These are phyloP conservation scores for Didymella exigua DNA, from an alignment of 2,329 filamentous ascomycete genomes.

Conservation along the genomic window DNA sequence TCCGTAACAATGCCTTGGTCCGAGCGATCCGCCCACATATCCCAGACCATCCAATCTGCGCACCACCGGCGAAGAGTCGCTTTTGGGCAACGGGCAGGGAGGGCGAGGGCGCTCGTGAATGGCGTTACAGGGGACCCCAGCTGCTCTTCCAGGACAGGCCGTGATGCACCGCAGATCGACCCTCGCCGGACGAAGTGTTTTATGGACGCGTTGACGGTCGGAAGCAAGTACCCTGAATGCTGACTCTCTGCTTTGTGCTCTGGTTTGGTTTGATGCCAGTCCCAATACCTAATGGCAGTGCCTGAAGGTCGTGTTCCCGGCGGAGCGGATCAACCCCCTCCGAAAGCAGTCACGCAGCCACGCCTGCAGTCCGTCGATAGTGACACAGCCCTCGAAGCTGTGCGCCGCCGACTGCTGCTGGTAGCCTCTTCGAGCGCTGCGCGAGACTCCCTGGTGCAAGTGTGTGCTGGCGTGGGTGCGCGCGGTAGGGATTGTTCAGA, in stretches of 20 bases:
- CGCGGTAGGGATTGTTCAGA: constrained; percentile 25
- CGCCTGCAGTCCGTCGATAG: constrained; percentile 20
- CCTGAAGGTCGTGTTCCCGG: constrained; percentile 11
- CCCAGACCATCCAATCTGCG: constrained; percentile 47
- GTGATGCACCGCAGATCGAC: constrained; percentile 50
- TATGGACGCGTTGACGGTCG: constrained; percentile 22
- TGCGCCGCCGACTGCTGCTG: constrained; percentile 15
- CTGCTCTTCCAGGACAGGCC: constrained; percentile 46
- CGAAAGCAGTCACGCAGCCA: constrained; percentile 18
- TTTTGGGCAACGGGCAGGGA: constrained; percentile 48
- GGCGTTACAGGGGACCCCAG: constrained; percentile 32
- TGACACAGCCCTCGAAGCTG: constrained; percentile 13
- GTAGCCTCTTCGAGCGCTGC: constrained; percentile 21
- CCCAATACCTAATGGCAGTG: background rate
- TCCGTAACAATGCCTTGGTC: constrained; percentile 39
- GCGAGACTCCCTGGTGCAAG: constrained; percentile 9
- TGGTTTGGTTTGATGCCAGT: background rate
- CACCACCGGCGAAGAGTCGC: constrained; percentile 46
- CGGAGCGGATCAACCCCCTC: constrained; percentile 29
- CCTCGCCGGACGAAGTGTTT: constrained; percentile 32
- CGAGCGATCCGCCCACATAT: constrained; percentile 45
- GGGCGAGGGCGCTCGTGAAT: constrained; percentile 14
- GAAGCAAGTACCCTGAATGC: constrained; percentile 28
- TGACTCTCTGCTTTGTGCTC: background rate
- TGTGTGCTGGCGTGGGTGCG: constrained; percentile 10